These are phyloP conservation scores for Pisolithus albus DNA, from an alignment of 768 basidiomycete species.

Conservation along the genomic window DNA sequence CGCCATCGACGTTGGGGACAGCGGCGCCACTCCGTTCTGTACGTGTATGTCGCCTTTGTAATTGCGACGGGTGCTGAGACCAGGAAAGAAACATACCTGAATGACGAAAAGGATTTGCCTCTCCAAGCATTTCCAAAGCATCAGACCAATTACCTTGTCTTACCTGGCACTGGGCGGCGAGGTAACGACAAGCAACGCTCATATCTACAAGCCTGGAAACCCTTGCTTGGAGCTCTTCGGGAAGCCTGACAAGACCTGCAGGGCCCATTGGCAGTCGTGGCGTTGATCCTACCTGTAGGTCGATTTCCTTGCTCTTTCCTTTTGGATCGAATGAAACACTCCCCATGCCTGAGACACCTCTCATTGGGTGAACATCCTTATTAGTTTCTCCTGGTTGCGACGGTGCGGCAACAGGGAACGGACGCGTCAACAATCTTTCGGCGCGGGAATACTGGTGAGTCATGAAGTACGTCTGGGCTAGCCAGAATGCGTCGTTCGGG, in stretches of 20 bases:
- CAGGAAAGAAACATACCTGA: constrained; percentile 39
- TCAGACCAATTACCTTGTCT: constrained; percentile 89
- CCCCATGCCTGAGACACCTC: constrained; percentile 33
- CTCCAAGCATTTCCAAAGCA: constrained; percentile 88
- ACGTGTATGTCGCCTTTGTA: constrained; percentile 5
- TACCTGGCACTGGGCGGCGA: constrained; percentile 91
- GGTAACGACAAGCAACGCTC: constrained; percentile 92
- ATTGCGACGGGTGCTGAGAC: background rate
- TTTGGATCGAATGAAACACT: constrained; percentile 36
- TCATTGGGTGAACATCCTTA: constrained; percentile 13
- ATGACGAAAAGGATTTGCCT: constrained; percentile 81
- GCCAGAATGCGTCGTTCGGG: constrained; percentile 98
- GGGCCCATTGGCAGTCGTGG: constrained; percentile 66
- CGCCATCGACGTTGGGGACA: constrained; percentile 82
- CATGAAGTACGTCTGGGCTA: constrained; percentile 96
- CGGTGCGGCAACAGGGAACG: constrained; percentile 56
- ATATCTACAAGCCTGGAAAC: constrained; percentile 83
- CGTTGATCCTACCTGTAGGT: constrained; percentile 30
- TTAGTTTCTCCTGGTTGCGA: constrained; percentile 25
- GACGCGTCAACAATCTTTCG: constrained; percentile 83
- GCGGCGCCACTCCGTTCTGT: constrained; percentile 58
- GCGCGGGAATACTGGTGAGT: constrained; percentile 93
- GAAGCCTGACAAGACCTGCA: constrained; percentile 62
- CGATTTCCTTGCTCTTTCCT: constrained; percentile 59
- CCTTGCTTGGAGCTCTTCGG: constrained; percentile 54